Percentiles rank a stretch among this genome's conserved stretches.
phyloP scores from a whole-genome alignment of 768 basidiomycete genomes.

The Gloeostereum incarnatum region DNA sequence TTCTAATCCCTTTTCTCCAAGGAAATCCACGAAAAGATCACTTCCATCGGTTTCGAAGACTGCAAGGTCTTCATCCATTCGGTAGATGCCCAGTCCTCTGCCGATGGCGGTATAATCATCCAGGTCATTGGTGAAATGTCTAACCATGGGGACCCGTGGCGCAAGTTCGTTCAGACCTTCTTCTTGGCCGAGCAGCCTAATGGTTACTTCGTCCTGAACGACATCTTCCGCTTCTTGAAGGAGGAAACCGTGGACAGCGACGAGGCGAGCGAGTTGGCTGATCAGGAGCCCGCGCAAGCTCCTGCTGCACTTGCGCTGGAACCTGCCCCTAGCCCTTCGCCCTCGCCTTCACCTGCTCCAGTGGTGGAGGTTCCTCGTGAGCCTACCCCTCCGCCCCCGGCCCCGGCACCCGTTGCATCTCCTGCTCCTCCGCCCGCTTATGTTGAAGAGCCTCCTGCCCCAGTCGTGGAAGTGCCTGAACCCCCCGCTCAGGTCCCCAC shows the following conservation, averaged over 20 bases:
- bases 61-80: slow-evolving; percentile 99
- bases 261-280: slow-evolving; percentile 44
- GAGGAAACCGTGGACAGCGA: slow-evolving; percentile 85
- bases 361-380: slow-evolving; percentile 25
- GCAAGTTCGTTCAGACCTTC: slow-evolving; percentile 98
- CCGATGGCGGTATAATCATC: slow-evolving; percentile 94
- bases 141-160: slow-evolving; percentile 86
- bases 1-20: slow-evolving; percentile 21
- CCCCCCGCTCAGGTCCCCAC: slow-evolving; percentile 13
- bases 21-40: slow-evolving; percentile 98
- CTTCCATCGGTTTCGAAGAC: slow-evolving; percentile 87
- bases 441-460: slow-evolving; percentile 31
- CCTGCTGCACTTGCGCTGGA: slow-evolving; percentile 23
- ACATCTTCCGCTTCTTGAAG: slow-evolving; percentile 99
- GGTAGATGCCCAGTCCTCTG: slow-evolving; percentile 94
- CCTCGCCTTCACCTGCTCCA: too few relatives aligned
- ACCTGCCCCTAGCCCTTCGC: slow-evolving; percentile 20
- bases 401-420: slow-evolving; percentile 17
- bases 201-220: slow-evolving; percentile 99
- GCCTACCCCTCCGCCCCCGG: slow-evolving; percentile 31
- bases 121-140: slow-evolving; percentile 99
- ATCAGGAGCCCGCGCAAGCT: slow-evolving; percentile 23
- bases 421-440: slow-evolving; percentile 15
- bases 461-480: slow-evolving; percentile 17
- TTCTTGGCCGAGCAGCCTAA: slow-evolving; percentile 99